phyloP scores from a whole-genome alignment of 2,329 filamentous ascomycete species.

The Penicillium sclerotigenum region DNA sequence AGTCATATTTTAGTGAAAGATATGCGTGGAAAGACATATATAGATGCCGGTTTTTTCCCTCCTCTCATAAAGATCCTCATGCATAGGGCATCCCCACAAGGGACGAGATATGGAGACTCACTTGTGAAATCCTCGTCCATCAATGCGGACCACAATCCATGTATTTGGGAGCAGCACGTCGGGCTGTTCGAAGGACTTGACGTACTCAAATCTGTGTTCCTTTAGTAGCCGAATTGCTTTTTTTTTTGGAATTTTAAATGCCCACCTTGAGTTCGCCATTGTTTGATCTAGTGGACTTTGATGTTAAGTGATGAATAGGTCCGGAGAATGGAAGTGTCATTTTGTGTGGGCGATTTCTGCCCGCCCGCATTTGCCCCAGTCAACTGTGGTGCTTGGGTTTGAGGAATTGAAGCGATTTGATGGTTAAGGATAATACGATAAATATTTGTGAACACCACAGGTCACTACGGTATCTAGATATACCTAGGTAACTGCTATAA shows the following conservation, averaged over 20 bases:
- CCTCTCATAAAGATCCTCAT: background rate
- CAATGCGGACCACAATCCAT: constrained; percentile 91
- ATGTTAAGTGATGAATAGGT: constrained; percentile 3
- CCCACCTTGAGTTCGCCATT: constrained; percentile 43
- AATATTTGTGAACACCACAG: background rate
- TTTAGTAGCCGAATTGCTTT: background rate
- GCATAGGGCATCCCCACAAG: background rate
- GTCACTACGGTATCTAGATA: background rate
- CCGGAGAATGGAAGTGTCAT: constrained; percentile 12
- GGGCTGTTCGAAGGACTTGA: constrained; percentile 80
- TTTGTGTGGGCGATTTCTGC: constrained; percentile 21
- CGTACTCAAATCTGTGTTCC: constrained; percentile 77
- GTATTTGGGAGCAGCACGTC: constrained; percentile 82
- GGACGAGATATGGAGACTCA: constrained; percentile 40
- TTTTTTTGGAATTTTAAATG: background rate
- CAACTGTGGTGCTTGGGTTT: background rate
- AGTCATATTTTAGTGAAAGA: background rate
- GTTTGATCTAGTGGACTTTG: background rate
- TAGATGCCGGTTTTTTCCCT: background rate
- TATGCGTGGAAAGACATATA: background rate
- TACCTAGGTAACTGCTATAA: background rate
- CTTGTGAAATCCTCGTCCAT: constrained; percentile 95
- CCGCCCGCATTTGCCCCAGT: constrained; percentile 12
- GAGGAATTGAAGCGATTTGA: background rate
- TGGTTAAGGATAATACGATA: background rate